Percentiles rank a stretch among this genome's conserved stretches.
These are phyloP conservation scores for Durio zibethinus DNA, from an alignment of 345 rosid genomes.

Conservation along the genomic window DNA sequence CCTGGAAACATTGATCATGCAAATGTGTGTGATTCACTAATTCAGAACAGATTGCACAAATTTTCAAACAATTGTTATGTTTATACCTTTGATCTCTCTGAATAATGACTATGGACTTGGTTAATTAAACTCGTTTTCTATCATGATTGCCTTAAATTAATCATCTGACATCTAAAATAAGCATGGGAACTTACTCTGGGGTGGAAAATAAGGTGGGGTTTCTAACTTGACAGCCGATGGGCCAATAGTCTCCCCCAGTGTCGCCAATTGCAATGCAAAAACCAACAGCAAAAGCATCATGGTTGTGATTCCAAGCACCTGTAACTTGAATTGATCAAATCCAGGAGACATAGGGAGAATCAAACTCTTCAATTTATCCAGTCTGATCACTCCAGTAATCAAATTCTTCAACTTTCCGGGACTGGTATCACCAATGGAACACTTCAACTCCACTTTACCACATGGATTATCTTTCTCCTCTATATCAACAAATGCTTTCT, in stretches of 20 bases:
- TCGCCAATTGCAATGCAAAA: neutral
- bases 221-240: neutral
- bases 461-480: neutral
- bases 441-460: neutral
- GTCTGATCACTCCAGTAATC: neutral
- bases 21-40: no score
- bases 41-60: no score
- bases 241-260: neutral
- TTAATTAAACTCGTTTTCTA: no score
- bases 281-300: constrained; percentile 9
- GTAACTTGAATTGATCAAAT: neutral
- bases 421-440: neutral
- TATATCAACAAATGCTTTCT: neutral
- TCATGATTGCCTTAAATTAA: neutral
- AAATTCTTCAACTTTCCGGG: constrained; percentile 12
- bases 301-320: neutral
- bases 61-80: no score
- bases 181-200: neutral
- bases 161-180: neutral
- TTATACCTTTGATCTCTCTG: no score
- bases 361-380: neutral
- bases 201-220: neutral
- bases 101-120: no score
- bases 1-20: constrained; percentile 47
- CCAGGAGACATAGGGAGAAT: neutral